These are phyloP conservation scores for Daldinia sp. DNA, from an alignment of 2,329 filamentous ascomycete species.

Conservation along the genomic window DNA sequence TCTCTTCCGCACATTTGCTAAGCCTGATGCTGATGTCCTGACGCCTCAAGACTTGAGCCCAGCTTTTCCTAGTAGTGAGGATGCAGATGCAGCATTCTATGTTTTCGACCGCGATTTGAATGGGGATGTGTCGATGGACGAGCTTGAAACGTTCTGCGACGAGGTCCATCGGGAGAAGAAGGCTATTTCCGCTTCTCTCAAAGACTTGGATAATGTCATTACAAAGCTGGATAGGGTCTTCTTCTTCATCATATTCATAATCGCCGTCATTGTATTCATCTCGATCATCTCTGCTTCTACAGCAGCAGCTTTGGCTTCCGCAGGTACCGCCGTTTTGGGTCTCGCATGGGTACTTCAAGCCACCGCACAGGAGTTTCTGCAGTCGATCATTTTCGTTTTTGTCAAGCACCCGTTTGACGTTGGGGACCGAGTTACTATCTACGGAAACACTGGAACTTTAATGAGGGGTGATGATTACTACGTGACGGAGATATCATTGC, in stretches of 20 bases:
- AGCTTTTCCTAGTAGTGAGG: slow-evolving; percentile 83
- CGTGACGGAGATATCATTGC: slow-evolving; percentile 89
- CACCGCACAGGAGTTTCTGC: slow-evolving; percentile 92
- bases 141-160: slow-evolving; percentile 90
- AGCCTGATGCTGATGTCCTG: slow-evolving; percentile 78
- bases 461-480: slow-evolving; percentile 92
- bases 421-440: slow-evolving; percentile 89
- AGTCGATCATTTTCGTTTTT: slow-evolving; percentile 94
- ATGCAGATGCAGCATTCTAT: slow-evolving; percentile 85
- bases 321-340: slow-evolving; percentile 86
- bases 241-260: slow-evolving; percentile 82
- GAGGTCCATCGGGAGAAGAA: slow-evolving; percentile 96
- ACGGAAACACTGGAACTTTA: slow-evolving; percentile 84
- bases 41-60: slow-evolving; percentile 78
- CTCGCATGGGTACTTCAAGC: slow-evolving; percentile 92
- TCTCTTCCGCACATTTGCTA: slow-evolving; percentile 84
- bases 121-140: slow-evolving; percentile 94
- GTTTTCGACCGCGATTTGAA: slow-evolving; percentile 98
- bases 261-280: slow-evolving; percentile 85
- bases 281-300: slow-evolving; percentile 89
- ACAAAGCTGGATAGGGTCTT: slow-evolving; percentile 89
- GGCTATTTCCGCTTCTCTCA: slow-evolving; percentile 91
- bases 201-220: slow-evolving; percentile 94
- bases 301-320: slow-evolving; percentile 88
- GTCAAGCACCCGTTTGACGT: slow-evolving; percentile 98